Evolutionary conservation across 441 rosid genomes (phyloP).

Genomic region (Populus hybrid): DNA sequence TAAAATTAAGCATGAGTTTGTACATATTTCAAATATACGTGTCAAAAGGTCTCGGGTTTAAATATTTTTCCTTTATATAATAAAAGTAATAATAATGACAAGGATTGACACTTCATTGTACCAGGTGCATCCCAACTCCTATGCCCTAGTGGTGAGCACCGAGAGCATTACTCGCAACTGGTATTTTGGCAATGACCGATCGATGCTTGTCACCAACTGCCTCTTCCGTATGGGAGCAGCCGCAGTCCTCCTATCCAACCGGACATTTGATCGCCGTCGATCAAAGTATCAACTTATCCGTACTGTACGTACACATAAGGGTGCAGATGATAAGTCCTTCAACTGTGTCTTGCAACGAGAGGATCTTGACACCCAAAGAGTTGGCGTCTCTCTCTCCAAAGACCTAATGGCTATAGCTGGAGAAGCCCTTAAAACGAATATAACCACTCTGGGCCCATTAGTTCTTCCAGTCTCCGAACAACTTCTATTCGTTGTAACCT

Average conservation of each 20-base stretch:
- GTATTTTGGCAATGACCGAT: constrained; percentile 67
- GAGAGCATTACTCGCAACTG: constrained; percentile 71
- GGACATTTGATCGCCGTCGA: constrained; percentile 41
- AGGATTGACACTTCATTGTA: neutral
- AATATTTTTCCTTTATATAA: neutral
- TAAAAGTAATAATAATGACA: neutral
- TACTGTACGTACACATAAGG: constrained; percentile 65
- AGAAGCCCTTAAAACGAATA: constrained; percentile 66
- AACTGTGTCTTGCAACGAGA: constrained; percentile 61
- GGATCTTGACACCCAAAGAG: constrained; percentile 39
- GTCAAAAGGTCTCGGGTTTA: neutral
- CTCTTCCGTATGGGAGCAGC: constrained; percentile 77
- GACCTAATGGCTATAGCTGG: constrained; percentile 70
- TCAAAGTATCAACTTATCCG: constrained; percentile 67
- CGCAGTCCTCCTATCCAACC: constrained; percentile 67
- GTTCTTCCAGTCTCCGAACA: constrained; percentile 70
- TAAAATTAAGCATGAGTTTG: neutral
- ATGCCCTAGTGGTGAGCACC: constrained; percentile 66
- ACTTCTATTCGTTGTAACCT: constrained; percentile 44
- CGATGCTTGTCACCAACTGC: constrained; percentile 78
- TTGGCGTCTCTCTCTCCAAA: constrained; percentile 59
- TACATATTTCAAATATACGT: neutral
- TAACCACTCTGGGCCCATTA: constrained; percentile 69
- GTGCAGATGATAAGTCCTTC: constrained; percentile 59
- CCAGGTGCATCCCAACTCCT: constrained; percentile 48